These are phyloP conservation scores for Vitis amurensis DNA, from an alignment of 164 flowering plant species.

Conservation along the genomic window DNA sequence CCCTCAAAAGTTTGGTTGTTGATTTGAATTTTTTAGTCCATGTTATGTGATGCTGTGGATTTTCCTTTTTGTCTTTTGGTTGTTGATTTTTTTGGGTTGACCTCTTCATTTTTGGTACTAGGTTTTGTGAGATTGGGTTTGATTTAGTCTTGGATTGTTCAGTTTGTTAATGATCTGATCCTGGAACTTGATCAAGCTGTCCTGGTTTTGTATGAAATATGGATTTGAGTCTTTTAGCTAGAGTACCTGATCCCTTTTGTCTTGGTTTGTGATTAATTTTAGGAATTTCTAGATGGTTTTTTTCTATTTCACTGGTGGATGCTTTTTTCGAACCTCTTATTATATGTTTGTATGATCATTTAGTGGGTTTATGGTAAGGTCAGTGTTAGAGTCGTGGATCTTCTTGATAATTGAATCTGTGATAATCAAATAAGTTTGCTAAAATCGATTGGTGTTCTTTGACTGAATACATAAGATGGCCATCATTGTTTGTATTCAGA, in stretches of 20 bases:
- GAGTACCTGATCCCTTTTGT: background rate
- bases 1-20: background rate
- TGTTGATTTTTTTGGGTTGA: background rate
- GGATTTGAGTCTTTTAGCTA: too few relatives aligned
- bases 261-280: background rate
- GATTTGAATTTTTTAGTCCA: background rate
- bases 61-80: background rate
- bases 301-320: background rate
- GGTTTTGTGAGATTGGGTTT: constrained; percentile 1
- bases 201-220: background rate
- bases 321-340: too few relatives aligned
- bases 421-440: too few relatives aligned
- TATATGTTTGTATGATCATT: too few relatives aligned
- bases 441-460: too few relatives aligned
- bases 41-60: background rate
- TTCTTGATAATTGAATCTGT: too few relatives aligned
- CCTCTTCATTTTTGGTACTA: background rate
- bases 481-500: too few relatives aligned
- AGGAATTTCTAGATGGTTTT: background rate
- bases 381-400: too few relatives aligned
- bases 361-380: too few relatives aligned
- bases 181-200: background rate
- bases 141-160: constrained; percentile 6
- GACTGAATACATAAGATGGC: too few relatives aligned
- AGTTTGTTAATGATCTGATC: background rate